Base-by-base conservation (phyloP, 345 rosid genomes). In the Gossypium mustelinum region DNA sequence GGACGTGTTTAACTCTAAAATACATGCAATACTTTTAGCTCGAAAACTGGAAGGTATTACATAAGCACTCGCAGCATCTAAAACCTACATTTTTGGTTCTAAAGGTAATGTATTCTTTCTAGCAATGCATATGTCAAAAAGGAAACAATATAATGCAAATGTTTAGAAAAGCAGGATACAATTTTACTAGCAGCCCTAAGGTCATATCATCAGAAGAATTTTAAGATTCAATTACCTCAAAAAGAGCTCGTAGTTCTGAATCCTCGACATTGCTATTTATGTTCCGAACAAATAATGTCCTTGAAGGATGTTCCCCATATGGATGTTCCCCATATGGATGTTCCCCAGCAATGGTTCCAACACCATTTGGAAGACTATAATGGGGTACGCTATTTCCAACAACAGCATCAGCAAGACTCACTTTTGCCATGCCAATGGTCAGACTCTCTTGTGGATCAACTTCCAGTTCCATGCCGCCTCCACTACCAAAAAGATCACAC, bases 281-380 rank as follows among this genome's bases (percentile, higher is more conserved):
- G 75, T 90, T 90, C 56, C 91, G 81, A 77, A 90, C 93, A 83
- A 90, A 90, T 60, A 90, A 75, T 20, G 93, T 90, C 82, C 95
- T 87, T 12, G 93, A 90, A 65, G 93, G 95, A 83, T 89, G 95
- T 82, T 89, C 93, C 2, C 91, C 93, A 67, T 82, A 86, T 7
- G 95, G 93, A 80, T 90, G 93, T 58, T 90, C 93, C n/a, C 93
- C 92, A 74, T 20, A 20, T 7, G 95, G 93, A 80, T 90, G 93
- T 58, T 90, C 93, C n/a, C 93, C 92, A 74, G 86, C 89, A 16
- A 90, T 74, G 34, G 88, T 78, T 77, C 92, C 93, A 65, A 50
- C 84, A 68, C 87, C 88, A 78, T 86, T 90, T 60, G 86, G 61
- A 78, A 87, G 78, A 70, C 70, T 51, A 67, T 79, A 87, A 7